A percentile compares a stretch with the other conserved stretches of the same genome.
phyloP scores from a whole-genome alignment of 306 rosid species.

The Corylus heterophylla region DNA sequence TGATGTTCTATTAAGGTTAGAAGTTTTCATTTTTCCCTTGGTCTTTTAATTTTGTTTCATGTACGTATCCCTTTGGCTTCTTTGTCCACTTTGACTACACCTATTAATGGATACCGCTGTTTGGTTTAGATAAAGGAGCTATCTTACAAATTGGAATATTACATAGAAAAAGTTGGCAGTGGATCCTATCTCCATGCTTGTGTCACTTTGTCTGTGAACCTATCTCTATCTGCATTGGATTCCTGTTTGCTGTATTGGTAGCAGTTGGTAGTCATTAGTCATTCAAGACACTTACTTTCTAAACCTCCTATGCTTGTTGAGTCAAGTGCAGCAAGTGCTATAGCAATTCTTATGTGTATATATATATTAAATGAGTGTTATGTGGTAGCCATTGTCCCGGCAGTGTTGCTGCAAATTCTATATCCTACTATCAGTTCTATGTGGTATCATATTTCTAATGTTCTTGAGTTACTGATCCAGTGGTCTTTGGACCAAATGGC shows the following conservation, averaged over 20 bases:
- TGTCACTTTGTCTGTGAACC: not conserved
- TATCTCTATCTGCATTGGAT: not conserved
- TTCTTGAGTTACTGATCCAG: not conserved
- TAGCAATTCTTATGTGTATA: too few relatives aligned
- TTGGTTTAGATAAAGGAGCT: not conserved
- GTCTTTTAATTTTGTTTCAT: not conserved
- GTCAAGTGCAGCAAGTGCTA: too few relatives aligned
- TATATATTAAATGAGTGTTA: too few relatives aligned
- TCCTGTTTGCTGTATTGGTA: not conserved
- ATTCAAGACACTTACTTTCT: not conserved
- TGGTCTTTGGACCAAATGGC: constrained; percentile 3
- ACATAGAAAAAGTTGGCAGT: not conserved
- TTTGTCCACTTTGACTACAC: not conserved
- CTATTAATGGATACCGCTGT: not conserved
- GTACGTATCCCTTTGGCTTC: not conserved
- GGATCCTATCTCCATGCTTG: not conserved
- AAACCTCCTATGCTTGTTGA: not conserved
- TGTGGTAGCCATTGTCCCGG: not conserved
- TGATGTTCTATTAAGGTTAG: not conserved
- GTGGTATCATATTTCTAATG: not conserved
- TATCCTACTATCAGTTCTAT: not conserved
- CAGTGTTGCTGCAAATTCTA: not conserved
- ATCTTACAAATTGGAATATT: not conserved
- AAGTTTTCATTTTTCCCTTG: not conserved
- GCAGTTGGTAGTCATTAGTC: not conserved